Evolutionary conservation across 768 basidiomycete genomes (phyloP).

Genomic region (Daedaleopsis nitida): DNA sequence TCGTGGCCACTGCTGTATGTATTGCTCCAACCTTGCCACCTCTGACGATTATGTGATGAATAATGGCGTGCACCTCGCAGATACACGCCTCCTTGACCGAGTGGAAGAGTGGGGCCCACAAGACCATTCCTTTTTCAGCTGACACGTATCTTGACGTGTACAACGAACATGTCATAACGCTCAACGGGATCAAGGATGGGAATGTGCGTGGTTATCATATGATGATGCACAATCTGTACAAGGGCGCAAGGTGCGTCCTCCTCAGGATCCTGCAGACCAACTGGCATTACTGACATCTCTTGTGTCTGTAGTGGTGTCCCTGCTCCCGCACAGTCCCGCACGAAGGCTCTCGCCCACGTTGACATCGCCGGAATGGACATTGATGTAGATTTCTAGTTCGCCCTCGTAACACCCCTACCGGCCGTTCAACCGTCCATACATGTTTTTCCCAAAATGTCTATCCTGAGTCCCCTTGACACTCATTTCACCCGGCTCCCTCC

Average conservation of each 20-base stretch:
- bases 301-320: neutral
- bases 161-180: conserved; percentile 4
- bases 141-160: conserved; percentile 11
- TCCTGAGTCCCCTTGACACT: no score
- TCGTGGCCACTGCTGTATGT: conserved; percentile 9
- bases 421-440: no score
- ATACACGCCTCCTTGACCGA: conserved; percentile 8
- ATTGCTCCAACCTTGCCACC: no score
- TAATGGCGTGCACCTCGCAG: neutral
- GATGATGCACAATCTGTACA: conserved; percentile 11
- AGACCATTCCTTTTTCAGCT: neutral
- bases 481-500: no score
- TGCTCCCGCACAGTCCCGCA: neutral
- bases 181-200: conserved; percentile 3
- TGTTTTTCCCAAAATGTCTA: no score
- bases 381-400: neutral
- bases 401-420: no score
- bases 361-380: neutral
- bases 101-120: neutral
- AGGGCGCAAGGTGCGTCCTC: neutral
- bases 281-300: neutral
- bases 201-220: conserved; percentile 1
- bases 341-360: neutral
- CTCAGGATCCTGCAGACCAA: no score
- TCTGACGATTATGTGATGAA: neutral